A percentile compares a stretch with the other conserved stretches of the same genome.
These are phyloP conservation scores for Calycina herbarum DNA, from an alignment of 2,329 filamentous ascomycete species.

Conservation along the genomic window DNA sequence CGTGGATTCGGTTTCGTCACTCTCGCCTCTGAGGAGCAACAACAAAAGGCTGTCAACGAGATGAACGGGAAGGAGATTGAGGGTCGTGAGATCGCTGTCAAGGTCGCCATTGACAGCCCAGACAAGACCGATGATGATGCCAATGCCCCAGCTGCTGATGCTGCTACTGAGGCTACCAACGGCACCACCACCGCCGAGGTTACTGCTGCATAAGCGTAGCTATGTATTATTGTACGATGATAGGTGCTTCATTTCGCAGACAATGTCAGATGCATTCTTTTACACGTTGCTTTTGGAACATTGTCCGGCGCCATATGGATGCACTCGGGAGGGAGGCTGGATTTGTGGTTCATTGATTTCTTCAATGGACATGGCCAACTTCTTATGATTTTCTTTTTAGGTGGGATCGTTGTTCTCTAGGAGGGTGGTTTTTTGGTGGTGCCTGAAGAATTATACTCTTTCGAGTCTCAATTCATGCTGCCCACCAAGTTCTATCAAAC, in stretches of 20 bases:
- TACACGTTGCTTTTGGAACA: slow-evolving; percentile 32
- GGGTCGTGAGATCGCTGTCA: slow-evolving; percentile 98
- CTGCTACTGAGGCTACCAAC: slow-evolving; percentile 52
- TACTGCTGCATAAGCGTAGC: slow-evolving; percentile 38
- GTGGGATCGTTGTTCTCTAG: slow-evolving; percentile 28
- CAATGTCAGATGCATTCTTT: slow-evolving; percentile 32
- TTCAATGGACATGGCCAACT: slow-evolving; percentile 25
- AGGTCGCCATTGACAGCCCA: slow-evolving; percentile 99
- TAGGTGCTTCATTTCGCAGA: slow-evolving; percentile 28
- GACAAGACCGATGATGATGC: slow-evolving; percentile 92
- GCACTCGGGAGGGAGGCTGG: slow-evolving; percentile 24
- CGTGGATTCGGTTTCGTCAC: slow-evolving; percentile 99
- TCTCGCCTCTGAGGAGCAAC: slow-evolving; percentile 88
- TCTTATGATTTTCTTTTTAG: slow-evolving; percentile 38
- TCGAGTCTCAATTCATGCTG: slow-evolving; percentile 31
- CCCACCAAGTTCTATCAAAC: slow-evolving; percentile 1
- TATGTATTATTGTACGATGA: slow-evolving; percentile 36
- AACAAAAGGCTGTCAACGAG: slow-evolving; percentile 94
- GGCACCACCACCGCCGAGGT: slow-evolving; percentile 43
- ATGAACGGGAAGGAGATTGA: slow-evolving; percentile 99
- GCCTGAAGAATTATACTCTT: slow-evolving; percentile 28
- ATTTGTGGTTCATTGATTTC: slow-evolving; percentile 25
- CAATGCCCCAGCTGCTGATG: slow-evolving; percentile 49
- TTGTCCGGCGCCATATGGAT: slow-evolving; percentile 26
- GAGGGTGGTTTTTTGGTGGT: slow-evolving; percentile 30